Evolutionary conservation across 2,329 filamentous ascomycete species (phyloP), one percentile per base, ranked within the genome.

Genomic region (Ophiocordyceps camponoti-saundersi): DNA sequence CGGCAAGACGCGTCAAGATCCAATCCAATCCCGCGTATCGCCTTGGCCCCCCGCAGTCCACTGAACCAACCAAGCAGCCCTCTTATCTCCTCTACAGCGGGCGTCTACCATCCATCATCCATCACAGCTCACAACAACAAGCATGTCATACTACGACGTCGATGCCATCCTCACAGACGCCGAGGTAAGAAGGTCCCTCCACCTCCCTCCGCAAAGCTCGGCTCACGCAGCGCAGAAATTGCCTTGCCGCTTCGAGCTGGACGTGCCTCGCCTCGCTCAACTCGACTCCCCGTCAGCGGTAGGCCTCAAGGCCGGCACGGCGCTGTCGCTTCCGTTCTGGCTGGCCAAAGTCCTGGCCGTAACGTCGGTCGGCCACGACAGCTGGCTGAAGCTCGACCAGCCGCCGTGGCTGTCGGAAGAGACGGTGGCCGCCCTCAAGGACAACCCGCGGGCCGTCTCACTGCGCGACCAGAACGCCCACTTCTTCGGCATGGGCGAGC

Each of bases 321-420:
- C 81, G 42, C 72, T 96, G 44, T 77, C 83, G 51, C 79, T 96
- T 1, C 92, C 92, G 2, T 73, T 96, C 53, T 98, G 92, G 92
- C 79, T 98, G 13, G 88, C 84, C 54, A 86, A 95, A 63, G 90
- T 95, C 76, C 83, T 98, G 46, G 85, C 86, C 29, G 75, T 93
- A 42, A 80, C 77, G 52, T 72, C 70, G 26, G 63, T 65, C 11
- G 64, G 61, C 44, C 63, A 65, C 26, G 64, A 69, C 48, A 58
- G 65, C 48, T 68, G 88, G 22, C 75, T 92, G 4, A 84, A 83
- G 0, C 77, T 96, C 50, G 88, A 92, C 59, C 76, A 94, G 8
- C 90, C 92, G 1, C 63, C 76, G 0, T 81, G 85, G 3, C 76
- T 96, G 1, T 80, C 83, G 6, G 75, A 79, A 50, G 79, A 85